A percentile compares a stretch with the other conserved stretches of the same genome.
Conservation (phyloP, 108 stramenopile species). For the Aurantiochytrium sp. region DNA sequence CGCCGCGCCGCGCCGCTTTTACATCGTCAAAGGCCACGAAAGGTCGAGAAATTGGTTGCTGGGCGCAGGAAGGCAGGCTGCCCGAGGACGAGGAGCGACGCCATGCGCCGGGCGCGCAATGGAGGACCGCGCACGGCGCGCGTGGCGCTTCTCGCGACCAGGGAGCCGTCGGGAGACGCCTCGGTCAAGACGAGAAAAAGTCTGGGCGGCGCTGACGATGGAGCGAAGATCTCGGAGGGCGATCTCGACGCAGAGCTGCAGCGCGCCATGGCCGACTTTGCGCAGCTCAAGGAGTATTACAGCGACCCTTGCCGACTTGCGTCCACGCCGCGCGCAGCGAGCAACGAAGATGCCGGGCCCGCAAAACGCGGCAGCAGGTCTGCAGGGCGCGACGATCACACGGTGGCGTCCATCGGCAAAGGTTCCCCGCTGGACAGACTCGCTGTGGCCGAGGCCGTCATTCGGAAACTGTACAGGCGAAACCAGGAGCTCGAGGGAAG, state of each 20-base stretch:
- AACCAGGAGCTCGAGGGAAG: neutral
- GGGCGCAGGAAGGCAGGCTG: too few relatives aligned
- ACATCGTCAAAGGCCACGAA: too few relatives aligned
- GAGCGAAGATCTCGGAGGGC: neutral
- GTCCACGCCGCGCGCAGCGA: neutral
- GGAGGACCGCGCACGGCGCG: neutral
- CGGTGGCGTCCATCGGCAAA: too few relatives aligned
- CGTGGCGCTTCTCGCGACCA: neutral
- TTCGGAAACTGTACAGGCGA: neutral
- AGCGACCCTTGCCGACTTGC: neutral
- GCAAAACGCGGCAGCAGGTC: too few relatives aligned
- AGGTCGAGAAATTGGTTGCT: too few relatives aligned
- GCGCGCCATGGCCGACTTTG: constrained; percentile 18
- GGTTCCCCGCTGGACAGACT: neutral
- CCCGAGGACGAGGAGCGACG: too few relatives aligned
- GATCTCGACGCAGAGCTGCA: constrained; percentile 3
- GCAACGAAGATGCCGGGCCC: too few relatives aligned
- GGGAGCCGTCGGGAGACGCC: too few relatives aligned
- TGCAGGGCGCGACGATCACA: too few relatives aligned
- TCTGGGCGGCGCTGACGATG: neutral
- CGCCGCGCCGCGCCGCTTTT: too few relatives aligned
- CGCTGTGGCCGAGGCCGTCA: neutral
- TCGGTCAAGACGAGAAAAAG: neutral
- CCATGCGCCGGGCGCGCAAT: too few relatives aligned
- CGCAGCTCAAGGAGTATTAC: neutral